Percentiles rank a stretch among this genome's conserved stretches.
Evolutionary conservation across 495 filamentous ascomycete genomes (phyloP).

Genomic region (Hypoxylon fragiforme): DNA sequence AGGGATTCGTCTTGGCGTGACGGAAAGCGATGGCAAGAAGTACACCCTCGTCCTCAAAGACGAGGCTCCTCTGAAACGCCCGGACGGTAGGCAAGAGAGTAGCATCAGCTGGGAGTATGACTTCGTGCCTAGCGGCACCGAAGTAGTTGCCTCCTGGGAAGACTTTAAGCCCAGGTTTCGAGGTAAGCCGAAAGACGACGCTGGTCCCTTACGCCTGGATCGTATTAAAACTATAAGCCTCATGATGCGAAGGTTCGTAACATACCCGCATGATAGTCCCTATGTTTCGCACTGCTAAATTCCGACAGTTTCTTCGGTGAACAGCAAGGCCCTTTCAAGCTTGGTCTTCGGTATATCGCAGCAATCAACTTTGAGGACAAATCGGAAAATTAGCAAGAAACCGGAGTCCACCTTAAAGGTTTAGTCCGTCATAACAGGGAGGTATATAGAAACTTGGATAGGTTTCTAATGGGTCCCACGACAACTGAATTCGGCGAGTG

Average conservation of each 20-base stretch:
- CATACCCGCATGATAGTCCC: not conserved
- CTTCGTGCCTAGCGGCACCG: constrained; percentile 39
- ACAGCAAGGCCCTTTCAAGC: constrained; percentile 68
- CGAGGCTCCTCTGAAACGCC: constrained; percentile 54
- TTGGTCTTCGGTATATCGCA: constrained; percentile 51
- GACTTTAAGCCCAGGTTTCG: constrained; percentile 73
- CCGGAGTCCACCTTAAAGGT: too few relatives aligned
- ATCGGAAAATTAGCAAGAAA: not conserved
- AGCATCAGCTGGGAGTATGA: constrained; percentile 62
- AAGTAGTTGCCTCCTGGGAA: constrained; percentile 56
- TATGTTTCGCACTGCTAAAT: not conserved
- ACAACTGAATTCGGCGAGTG: too few relatives aligned
- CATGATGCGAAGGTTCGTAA: constrained; percentile 74
- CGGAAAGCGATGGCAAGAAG: constrained; percentile 48
- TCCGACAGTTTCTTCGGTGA: constrained; percentile 69
- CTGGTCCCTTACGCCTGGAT: constrained; percentile 55
- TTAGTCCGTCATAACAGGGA: too few relatives aligned
- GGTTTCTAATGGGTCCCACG: too few relatives aligned
- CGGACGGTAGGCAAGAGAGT: constrained; percentile 65
- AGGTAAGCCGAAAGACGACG: constrained; percentile 63
- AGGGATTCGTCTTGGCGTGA: constrained; percentile 46
- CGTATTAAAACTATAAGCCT: constrained; percentile 68
- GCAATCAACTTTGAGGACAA: constrained; percentile 9
- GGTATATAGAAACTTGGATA: too few relatives aligned
- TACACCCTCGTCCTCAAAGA: constrained; percentile 80